These are phyloP conservation scores for Zygosaccharomyces rouxii DNA, from an alignment of 805 yeast species.

Conservation along the genomic window DNA sequence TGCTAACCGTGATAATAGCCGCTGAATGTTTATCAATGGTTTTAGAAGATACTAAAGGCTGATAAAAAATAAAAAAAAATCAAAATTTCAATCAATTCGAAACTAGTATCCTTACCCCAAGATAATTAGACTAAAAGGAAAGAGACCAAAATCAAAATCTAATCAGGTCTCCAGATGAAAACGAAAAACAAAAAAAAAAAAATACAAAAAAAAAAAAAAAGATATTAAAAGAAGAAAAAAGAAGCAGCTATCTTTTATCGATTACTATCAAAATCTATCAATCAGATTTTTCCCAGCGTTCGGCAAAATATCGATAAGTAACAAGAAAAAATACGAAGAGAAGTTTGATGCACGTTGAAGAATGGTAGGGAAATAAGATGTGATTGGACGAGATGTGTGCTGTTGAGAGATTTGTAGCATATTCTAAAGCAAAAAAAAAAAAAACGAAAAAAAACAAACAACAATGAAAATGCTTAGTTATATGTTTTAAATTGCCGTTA, in stretches of 20 bases:
- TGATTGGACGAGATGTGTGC: too few species aligned
- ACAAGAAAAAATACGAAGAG: background rate
- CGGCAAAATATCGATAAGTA: background rate
- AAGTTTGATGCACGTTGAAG: too few species aligned
- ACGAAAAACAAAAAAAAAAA: background rate
- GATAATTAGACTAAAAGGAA: too few species aligned
- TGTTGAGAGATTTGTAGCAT: too few species aligned
- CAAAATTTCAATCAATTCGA: background rate
- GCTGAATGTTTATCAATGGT: background rate
- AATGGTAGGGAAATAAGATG: too few species aligned
- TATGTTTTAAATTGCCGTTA: background rate
- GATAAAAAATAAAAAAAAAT: background rate
- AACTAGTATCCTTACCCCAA: too few species aligned
- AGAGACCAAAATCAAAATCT: too few species aligned
- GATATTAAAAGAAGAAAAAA: background rate
- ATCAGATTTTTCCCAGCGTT: background rate
- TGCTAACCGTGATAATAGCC: background rate
- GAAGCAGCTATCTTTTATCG: background rate
- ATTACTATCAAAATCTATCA: constrained; percentile 1
- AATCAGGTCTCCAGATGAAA: background rate
- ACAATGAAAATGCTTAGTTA: background rate
- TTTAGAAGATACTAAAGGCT: background rate
- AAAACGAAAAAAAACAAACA: background rate
- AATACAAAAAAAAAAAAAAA: background rate
- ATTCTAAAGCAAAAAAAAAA: background rate